A percentile compares a stretch with the other conserved stretches of the same genome.
phyloP scores from a whole-genome alignment of 140 eudicot genomes.

The Stevia rebaudiana region DNA sequence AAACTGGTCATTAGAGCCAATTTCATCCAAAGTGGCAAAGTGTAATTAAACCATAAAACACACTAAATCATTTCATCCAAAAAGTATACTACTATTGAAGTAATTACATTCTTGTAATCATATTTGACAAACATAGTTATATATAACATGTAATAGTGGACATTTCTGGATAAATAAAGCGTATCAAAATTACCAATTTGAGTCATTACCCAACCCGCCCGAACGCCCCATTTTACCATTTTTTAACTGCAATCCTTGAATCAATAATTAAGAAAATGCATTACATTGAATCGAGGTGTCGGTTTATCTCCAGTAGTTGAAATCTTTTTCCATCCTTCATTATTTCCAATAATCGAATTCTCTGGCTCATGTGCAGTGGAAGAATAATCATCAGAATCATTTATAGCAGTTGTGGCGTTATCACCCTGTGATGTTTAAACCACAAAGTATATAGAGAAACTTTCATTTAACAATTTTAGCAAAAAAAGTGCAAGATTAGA shows the following conservation, averaged over 20 bases:
- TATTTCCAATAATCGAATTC: slow-evolving; percentile 48
- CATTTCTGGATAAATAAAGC: too few species aligned
- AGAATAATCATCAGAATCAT: slow-evolving; percentile 49
- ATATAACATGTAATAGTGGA: too few species aligned
- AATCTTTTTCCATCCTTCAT: slow-evolving; percentile 79
- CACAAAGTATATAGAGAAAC: neutral
- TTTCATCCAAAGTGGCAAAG: neutral
- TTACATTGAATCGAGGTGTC: slow-evolving; percentile 83
- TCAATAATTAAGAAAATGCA: neutral
- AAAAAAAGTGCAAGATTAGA: neutral
- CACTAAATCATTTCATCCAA: neutral
- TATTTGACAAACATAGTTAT: neutral
- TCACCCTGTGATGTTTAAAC: slow-evolving; percentile 46
- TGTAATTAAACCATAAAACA: neutral
- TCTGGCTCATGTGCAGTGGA: slow-evolving; percentile 51
- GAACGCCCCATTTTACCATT: neutral
- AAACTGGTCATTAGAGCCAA: neutral
- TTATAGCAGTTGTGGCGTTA: slow-evolving; percentile 34
- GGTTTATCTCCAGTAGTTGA: slow-evolving; percentile 81
- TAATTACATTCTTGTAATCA: neutral
- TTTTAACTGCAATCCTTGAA: neutral
- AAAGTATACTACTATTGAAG: neutral
- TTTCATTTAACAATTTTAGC: neutral
- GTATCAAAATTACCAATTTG: neutral
- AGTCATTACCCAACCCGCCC: neutral